Evolutionary conservation across 2,329 filamentous ascomycete genomes (phyloP).

Genomic region (Nemania sp.): DNA sequence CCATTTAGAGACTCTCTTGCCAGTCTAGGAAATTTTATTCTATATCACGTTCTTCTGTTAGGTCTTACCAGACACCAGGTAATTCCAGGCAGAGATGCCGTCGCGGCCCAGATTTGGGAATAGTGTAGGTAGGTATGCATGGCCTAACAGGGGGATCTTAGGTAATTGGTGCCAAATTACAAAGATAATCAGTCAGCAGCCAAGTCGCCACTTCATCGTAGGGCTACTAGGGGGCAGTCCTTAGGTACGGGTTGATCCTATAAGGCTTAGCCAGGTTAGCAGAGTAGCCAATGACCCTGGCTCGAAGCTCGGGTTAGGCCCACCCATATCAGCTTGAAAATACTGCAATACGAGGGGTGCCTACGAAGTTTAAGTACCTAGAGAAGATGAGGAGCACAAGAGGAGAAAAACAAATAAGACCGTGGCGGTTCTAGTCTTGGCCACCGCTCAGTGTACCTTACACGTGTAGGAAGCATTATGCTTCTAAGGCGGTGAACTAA

Average conservation of each 20-base stretch:
- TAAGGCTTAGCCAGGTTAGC: slow-evolving; percentile 24
- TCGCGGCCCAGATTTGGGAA: neutral
- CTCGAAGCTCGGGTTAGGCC: neutral
- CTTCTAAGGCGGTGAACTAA: slow-evolving; percentile 3
- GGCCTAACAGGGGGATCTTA: neutral
- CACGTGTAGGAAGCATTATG: neutral
- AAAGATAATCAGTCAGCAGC: slow-evolving; percentile 25
- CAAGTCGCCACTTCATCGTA: slow-evolving; percentile 8
- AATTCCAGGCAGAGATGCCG: no score
- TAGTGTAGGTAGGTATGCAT: no score
- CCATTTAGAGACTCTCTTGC: neutral
- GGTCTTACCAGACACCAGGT: no score
- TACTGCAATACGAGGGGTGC: slow-evolving; percentile 17
- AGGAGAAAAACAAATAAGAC: neutral
- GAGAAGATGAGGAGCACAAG: no score
- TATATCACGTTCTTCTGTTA: neutral
- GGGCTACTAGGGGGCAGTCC: slow-evolving; percentile 7
- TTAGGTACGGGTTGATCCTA: slow-evolving; percentile 8
- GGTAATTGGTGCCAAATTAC: slow-evolving; percentile 13
- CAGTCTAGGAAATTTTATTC: neutral
- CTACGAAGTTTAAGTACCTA: no score
- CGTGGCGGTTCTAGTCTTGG: slow-evolving; percentile 2
- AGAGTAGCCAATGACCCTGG: slow-evolving; percentile 1
- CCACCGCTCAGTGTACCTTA: neutral
- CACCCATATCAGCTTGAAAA: slow-evolving; percentile 9